Conservation (phyloP, 139 green algal species). For the Raphidocelis subcapitata region DNA sequence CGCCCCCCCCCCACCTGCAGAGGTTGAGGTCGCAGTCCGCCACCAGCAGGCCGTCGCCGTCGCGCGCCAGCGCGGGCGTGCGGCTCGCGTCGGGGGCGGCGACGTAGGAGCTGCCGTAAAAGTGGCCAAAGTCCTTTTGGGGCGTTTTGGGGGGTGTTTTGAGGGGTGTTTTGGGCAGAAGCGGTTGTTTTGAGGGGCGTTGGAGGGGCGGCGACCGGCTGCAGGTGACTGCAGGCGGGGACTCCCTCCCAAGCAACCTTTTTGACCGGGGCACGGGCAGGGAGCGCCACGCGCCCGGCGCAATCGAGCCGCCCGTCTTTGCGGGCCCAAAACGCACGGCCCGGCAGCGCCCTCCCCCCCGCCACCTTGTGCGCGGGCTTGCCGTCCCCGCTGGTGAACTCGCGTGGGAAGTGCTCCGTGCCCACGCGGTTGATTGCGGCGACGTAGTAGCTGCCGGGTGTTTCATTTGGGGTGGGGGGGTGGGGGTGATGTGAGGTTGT, state of each 20-base stretch:
- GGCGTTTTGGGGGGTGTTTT: too few relatives aligned
- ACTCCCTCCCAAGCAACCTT: too few relatives aligned
- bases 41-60: constrained; percentile 86
- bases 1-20: constrained; percentile 45
- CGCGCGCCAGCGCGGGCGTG: constrained; percentile 67
- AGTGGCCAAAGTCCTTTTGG: constrained; percentile 89
- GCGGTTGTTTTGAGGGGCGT: not conserved
- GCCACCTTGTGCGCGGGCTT: constrained; percentile 84
- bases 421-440: constrained; percentile 92
- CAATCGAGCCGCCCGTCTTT: too few relatives aligned
- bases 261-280: too few relatives aligned
- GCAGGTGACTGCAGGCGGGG: not conserved
- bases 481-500: not conserved
- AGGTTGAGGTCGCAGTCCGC: constrained; percentile 93
- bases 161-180: too few relatives aligned
- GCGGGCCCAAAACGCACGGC: too few relatives aligned
- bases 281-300: too few relatives aligned
- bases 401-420: constrained; percentile 92
- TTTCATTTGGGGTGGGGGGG: constrained; percentile 77
- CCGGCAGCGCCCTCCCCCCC: too few relatives aligned
- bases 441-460: constrained; percentile 68
- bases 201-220: not conserved
- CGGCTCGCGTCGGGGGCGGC: constrained; percentile 89
- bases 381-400: constrained; percentile 93
- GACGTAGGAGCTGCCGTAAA: constrained; percentile 94